Evolutionary conservation across 495 filamentous ascomycete genomes (phyloP).

Genomic region (Bathelium albidoporum): DNA sequence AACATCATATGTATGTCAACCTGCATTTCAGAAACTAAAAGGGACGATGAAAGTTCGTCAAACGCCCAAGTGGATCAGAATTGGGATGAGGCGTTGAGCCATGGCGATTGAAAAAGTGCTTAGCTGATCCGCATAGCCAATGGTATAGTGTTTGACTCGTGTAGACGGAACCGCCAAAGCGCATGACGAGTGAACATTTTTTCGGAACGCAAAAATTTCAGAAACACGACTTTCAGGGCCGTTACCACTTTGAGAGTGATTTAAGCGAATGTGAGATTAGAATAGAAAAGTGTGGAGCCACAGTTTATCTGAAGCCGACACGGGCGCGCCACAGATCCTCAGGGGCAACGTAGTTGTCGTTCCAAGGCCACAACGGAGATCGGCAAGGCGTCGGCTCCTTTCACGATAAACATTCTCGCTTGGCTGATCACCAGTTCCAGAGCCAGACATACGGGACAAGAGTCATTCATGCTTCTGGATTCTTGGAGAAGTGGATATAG

Average conservation of each 20-base stretch:
- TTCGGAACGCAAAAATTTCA: background rate
- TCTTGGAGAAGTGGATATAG: background rate
- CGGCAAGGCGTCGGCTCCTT: background rate
- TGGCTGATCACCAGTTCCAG: background rate
- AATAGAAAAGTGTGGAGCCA: background rate
- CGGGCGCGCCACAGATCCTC: background rate
- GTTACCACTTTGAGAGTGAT: background rate
- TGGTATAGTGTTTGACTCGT: background rate
- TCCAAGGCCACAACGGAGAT: background rate
- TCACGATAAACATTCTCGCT: background rate
- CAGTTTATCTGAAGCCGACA: background rate
- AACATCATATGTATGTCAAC: background rate
- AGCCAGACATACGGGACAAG: background rate
- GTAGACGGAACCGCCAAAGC: background rate
- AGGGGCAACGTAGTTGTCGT: background rate
- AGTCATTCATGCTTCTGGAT: background rate
- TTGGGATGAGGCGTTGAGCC: background rate
- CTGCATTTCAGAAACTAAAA: background rate
- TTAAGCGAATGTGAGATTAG: background rate
- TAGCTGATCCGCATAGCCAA: background rate
- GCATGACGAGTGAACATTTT: background rate
- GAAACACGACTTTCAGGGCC: background rate
- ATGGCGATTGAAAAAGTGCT: background rate
- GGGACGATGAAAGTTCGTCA: background rate
- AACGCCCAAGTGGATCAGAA: background rate